phyloP scores from a whole-genome alignment of 169 alveolate genomes.

The Plasmodium coatneyi region DNA sequence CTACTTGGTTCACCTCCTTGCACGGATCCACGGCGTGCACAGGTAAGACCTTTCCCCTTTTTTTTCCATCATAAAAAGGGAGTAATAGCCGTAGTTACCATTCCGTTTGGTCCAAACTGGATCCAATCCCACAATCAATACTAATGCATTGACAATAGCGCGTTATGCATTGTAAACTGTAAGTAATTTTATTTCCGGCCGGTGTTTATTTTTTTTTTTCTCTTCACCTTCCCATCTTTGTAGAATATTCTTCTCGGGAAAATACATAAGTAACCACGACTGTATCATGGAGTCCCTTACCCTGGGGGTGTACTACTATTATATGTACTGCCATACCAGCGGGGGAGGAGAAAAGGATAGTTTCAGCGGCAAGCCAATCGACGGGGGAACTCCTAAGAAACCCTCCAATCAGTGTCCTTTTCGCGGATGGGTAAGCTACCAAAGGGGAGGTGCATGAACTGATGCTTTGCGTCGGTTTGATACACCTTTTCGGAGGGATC shows the following conservation, averaged over 20 bases:
- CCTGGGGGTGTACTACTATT: slow-evolving; percentile 79
- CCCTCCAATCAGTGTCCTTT: not conserved
- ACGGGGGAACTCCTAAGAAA: not conserved
- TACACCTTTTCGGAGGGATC: not conserved
- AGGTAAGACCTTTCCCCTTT: slow-evolving; percentile 51
- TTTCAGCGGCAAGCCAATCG: not conserved
- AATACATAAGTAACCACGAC: slow-evolving; percentile 88
- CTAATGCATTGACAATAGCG: not conserved
- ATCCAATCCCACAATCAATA: not conserved
- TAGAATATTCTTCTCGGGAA: slow-evolving; percentile 91
- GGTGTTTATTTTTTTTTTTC: not conserved
- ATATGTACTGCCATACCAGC: slow-evolving; percentile 23
- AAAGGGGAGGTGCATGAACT: not conserved
- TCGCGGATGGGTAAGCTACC: not conserved
- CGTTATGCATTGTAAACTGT: not conserved
- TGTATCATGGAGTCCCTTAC: slow-evolving; percentile 89
- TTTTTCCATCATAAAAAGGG: not conserved
- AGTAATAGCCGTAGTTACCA: not conserved
- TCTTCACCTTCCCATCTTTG: not conserved
- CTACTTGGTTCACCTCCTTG: slow-evolving; percentile 88
- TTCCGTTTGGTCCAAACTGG: not conserved
- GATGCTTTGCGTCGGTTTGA: not conserved
- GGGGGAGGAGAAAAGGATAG: not conserved
- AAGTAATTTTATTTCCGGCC: not conserved
- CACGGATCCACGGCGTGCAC: slow-evolving; percentile 85